These are phyloP conservation scores for Penicillium herquei DNA, from an alignment of 495 filamentous ascomycete species.

Conservation along the genomic window DNA sequence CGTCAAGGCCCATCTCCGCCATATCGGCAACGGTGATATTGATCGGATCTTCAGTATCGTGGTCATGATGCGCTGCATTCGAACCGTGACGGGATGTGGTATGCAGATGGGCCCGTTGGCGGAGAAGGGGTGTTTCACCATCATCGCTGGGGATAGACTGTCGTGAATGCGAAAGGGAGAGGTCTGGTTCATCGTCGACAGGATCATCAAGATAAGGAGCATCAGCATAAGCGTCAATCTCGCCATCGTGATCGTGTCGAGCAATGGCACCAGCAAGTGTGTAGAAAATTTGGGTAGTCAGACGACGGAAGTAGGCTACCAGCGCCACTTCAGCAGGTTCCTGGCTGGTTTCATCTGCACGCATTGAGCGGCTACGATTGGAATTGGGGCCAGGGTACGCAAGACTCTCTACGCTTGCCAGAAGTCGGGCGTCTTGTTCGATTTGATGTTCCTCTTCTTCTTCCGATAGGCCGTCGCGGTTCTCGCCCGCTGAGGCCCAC, in stretches of 20 bases:
- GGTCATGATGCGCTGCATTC: neutral
- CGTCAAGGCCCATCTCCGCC: slow-evolving; percentile 77
- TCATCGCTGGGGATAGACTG: slow-evolving; percentile 32
- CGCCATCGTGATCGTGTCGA: slow-evolving; percentile 54
- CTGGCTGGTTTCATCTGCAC: slow-evolving; percentile 34
- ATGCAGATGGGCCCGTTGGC: slow-evolving; percentile 16
- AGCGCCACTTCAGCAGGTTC: slow-evolving; percentile 66
- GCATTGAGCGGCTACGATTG: slow-evolving; percentile 41
- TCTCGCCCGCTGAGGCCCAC: slow-evolving; percentile 96
- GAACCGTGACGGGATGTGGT: slow-evolving; percentile 1
- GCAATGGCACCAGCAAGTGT: slow-evolving; percentile 57
- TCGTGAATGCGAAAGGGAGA: slow-evolving; percentile 26
- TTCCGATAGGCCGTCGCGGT: slow-evolving; percentile 52
- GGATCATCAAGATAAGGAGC: slow-evolving; percentile 17
- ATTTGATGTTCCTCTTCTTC: slow-evolving; percentile 44
- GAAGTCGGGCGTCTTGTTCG: slow-evolving; percentile 42
- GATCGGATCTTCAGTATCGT: slow-evolving; percentile 36
- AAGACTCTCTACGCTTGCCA: slow-evolving; percentile 41
- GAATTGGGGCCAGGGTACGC: slow-evolving; percentile 30
- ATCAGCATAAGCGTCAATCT: slow-evolving; percentile 12
- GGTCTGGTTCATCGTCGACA: slow-evolving; percentile 17
- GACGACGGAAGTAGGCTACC: slow-evolving; percentile 87
- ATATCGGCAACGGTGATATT: slow-evolving; percentile 68
- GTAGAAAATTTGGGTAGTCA: slow-evolving; percentile 70
- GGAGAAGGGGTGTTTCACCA: slow-evolving; percentile 26